Evolutionary conservation across 768 basidiomycete genomes (phyloP).

Genomic region (Postia placenta): DNA sequence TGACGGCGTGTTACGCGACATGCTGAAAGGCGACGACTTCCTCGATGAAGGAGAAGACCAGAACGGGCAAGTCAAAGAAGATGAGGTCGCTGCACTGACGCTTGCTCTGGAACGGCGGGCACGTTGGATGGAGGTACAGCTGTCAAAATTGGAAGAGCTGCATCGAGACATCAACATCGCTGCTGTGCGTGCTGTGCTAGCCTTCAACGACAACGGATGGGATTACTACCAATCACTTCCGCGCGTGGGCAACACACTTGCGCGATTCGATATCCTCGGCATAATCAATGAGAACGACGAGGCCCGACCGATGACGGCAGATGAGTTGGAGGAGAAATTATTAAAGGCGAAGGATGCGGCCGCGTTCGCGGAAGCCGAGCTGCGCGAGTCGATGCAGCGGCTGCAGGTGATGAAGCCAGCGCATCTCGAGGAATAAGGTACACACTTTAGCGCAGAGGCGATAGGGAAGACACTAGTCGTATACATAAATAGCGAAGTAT

Average conservation of each 20-base stretch:
- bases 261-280: slow-evolving; percentile 63
- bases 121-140: slow-evolving; percentile 88
- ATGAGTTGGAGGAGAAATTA: slow-evolving; percentile 74
- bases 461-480: too few relatives aligned
- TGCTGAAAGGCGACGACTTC: slow-evolving; percentile 86
- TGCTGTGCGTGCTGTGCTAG: slow-evolving; percentile 73
- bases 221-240: slow-evolving; percentile 66
- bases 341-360: slow-evolving; percentile 65
- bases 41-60: slow-evolving; percentile 74
- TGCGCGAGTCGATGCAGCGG: slow-evolving; percentile 69
- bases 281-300: slow-evolving; percentile 39
- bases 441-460: too few relatives aligned
- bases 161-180: slow-evolving; percentile 89
- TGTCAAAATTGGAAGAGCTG: slow-evolving; percentile 83
- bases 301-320: slow-evolving; percentile 48
- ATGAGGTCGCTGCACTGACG: slow-evolving; percentile 81
- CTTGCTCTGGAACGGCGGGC: slow-evolving; percentile 84
- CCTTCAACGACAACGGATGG: slow-evolving; percentile 85
- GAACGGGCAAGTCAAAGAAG: slow-evolving; percentile 58
- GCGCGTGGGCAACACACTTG: slow-evolving; percentile 59
- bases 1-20: slow-evolving; percentile 78
- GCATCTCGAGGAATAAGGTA: slow-evolving; percentile 14
- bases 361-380: slow-evolving; percentile 65
- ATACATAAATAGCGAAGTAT: too few relatives aligned
- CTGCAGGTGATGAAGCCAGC: slow-evolving; percentile 51